Conservation (phyloP, 2,329 filamentous ascomycete genomes). For the Parastagonospora avenae region DNA sequence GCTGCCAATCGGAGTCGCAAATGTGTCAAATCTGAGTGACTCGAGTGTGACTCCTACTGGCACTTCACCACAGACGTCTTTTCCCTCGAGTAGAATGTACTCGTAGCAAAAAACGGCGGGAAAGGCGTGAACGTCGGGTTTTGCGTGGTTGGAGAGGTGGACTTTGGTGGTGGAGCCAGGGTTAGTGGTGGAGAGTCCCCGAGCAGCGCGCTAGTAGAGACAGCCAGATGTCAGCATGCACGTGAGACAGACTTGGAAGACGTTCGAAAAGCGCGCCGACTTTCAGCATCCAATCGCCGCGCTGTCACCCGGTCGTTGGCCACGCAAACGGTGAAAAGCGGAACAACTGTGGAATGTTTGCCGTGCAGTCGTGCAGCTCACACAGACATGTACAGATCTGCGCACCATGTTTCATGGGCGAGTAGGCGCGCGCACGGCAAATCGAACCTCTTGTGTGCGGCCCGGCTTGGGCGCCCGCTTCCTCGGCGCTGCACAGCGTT, state of each 20-base stretch:
- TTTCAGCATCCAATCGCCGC: conserved; percentile 19
- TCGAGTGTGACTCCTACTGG: neutral
- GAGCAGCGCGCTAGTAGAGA: neutral
- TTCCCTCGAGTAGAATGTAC: conserved; percentile 7
- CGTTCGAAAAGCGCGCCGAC: neutral
- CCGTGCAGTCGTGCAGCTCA: neutral
- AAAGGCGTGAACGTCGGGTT: conserved; percentile 9
- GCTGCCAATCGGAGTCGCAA: conserved; percentile 16
- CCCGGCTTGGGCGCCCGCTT: conserved; percentile 4
- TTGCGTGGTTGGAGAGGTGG: conserved; percentile 22
- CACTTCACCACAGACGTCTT: neutral
- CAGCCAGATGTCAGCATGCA: conserved; percentile 11
- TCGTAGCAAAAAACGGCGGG: conserved; percentile 10
- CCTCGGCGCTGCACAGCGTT: neutral
- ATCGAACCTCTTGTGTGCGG: conserved; percentile 1
- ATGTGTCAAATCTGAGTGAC: conserved; percentile 8
- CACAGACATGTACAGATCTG: neutral
- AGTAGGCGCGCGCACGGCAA: conserved; percentile 11
- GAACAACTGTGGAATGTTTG: too few species aligned
- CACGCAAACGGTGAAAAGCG: neutral
- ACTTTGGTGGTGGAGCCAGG: conserved; percentile 13
- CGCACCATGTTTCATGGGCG: conserved; percentile 19
- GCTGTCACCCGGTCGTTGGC: conserved; percentile 8
- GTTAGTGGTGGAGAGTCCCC: conserved; percentile 6
- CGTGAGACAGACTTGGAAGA: conserved; percentile 20